Percentiles rank a stretch among this genome's conserved stretches.
Conservation (phyloP, 176 grass and related monocot genomes). For the Juncus effusus region DNA sequence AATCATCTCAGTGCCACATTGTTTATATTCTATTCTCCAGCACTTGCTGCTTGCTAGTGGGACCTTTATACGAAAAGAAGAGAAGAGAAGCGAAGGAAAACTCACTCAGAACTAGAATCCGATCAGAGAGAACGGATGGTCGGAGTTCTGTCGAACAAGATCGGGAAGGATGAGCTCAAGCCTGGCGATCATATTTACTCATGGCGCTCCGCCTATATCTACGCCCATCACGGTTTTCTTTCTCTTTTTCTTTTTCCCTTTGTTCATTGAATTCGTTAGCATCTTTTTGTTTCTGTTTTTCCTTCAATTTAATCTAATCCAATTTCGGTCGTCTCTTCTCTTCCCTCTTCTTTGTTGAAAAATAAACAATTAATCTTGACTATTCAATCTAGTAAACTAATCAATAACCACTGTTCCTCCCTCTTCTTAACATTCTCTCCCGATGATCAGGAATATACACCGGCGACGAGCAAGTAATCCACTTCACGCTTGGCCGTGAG, state of each 20-base stretch:
- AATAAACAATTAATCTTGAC: too few species aligned
- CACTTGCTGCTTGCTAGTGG: too few species aligned
- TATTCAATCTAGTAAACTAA: too few species aligned
- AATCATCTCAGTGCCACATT: too few species aligned
- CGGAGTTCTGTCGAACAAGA: slow-evolving; percentile 61
- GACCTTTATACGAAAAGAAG: too few species aligned
- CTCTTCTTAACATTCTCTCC: background rate
- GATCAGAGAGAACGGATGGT: slow-evolving; percentile 2
- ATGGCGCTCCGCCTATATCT: slow-evolving; percentile 58
- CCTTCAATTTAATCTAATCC: too few species aligned
- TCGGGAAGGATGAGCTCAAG: slow-evolving; percentile 40
- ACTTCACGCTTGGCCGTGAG: slow-evolving; percentile 79
- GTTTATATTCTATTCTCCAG: too few species aligned
- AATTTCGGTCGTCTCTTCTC: too few species aligned
- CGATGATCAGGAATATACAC: slow-evolving; percentile 59
- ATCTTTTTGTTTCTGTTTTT: too few species aligned
- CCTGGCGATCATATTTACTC: slow-evolving; percentile 89
- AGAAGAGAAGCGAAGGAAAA: background rate
- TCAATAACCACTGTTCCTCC: too few species aligned
- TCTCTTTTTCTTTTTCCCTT: background rate
- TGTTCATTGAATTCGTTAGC: too few species aligned
- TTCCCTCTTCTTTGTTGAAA: too few species aligned
- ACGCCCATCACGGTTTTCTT: slow-evolving; percentile 65
- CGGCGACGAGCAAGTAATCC: slow-evolving; percentile 67
- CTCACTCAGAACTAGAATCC: background rate